Evolutionary conservation across 108 stramenopile species (phyloP), one percentile per base, ranked within the genome.

Genomic region (Pseudonitzschia multiseries): DNA sequence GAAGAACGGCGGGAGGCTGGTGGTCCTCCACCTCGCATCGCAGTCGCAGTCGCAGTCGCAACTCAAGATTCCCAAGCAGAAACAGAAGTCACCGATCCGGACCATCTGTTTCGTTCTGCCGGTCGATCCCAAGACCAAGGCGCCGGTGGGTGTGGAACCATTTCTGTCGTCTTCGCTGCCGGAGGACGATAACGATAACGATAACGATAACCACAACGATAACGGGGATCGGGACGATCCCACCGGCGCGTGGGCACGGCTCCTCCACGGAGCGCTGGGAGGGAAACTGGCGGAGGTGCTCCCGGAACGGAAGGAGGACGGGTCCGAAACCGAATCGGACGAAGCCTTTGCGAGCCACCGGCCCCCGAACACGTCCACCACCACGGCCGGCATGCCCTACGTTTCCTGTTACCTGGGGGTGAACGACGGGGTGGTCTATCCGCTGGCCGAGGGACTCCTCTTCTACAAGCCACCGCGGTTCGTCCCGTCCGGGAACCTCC

Each of bases 401-500:
- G 88, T 94, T 59, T 70, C 73, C 15, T 94, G 93, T 51, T 86
- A 94, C 70, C 71, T 78, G 4, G 90, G 90, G 20, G 83, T 90
- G 13, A 83, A 90, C 54, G 89, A 94, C 79, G 93, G 93, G 4
- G 81, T 79, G 13, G 59, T 94, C 33, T 94, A 72, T 73, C 93
- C 93, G 3, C 57, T 94, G 44, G 66, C 69, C 12, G 87, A 92
- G 62, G 93, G 93, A 26, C 74, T 94, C 13, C 63, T 92, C n/a
- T 94, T 92, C 71, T 90, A 84, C 86, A 88, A 86, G 71, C 91
- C 93, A 2, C 91, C 93, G 1, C 15, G 79, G n/a, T 94, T 90
- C 54, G 43, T 92, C 10, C 90, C 80, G 60, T 75, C 89, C 36
- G 76, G 76, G 4, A 66, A 69, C 21, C 57, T 94, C 51, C 69